phyloP scores from a whole-genome alignment of 305 asterid species.

The Fraxinus angustifolia region DNA sequence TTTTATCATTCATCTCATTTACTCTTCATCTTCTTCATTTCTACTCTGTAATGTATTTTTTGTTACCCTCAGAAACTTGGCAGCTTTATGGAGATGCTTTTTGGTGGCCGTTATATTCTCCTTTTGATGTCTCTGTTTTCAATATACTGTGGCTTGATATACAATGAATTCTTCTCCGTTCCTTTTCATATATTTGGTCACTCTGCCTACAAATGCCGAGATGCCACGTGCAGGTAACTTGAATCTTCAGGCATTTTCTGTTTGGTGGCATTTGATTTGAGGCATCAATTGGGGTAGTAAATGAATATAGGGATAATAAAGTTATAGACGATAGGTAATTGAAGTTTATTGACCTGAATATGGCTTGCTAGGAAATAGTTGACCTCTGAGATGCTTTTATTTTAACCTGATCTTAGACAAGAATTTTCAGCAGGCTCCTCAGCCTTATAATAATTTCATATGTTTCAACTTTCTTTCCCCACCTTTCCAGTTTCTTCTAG shows the following conservation, averaged over 20 bases:
- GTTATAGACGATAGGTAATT: not conserved
- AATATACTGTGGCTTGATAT: constrained; percentile 90
- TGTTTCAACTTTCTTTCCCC: not conserved
- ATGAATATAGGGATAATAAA: not conserved
- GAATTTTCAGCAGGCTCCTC: not conserved
- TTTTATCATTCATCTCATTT: not conserved
- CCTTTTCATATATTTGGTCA: constrained; percentile 95
- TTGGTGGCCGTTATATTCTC: constrained; percentile 94
- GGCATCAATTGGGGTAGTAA: not conserved
- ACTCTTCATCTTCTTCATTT: constrained; percentile 14
- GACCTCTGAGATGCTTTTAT: constrained; percentile 9
- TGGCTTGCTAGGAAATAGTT: constrained; percentile 3
- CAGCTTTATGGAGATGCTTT: constrained; percentile 99
- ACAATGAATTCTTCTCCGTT: constrained; percentile 96
- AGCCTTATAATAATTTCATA: constrained; percentile 3
- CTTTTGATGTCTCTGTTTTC: constrained; percentile 93
- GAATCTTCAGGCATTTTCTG: constrained; percentile 9
- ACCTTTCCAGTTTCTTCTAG: constrained; percentile 9
- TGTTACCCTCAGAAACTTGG: constrained; percentile 81
- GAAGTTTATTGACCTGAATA: constrained; percentile 19
- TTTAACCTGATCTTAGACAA: constrained; percentile 11
- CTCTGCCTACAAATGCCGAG: constrained; percentile 91
- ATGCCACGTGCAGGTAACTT: constrained; percentile 82
- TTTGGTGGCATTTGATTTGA: not conserved
- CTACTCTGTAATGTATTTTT: constrained; percentile 8